These are phyloP conservation scores for Pythium dissimile DNA, from an alignment of 352 stramenopile species.

Conservation along the genomic window DNA sequence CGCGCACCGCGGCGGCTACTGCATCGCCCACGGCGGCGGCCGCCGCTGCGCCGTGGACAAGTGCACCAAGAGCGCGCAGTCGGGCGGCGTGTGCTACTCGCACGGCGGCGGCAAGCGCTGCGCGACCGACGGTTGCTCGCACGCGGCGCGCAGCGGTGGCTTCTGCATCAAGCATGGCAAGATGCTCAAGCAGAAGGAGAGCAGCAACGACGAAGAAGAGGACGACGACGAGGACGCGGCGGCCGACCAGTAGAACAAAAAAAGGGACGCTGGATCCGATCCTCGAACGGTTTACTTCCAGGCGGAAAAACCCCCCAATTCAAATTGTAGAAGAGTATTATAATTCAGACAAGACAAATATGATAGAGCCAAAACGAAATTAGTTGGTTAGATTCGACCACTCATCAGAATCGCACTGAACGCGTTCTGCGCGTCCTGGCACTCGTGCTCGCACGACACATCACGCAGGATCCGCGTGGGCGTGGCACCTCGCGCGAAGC, in stretches of 20 bases:
- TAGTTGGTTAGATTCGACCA: too few species aligned
- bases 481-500: conserved; percentile 14
- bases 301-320: too few species aligned
- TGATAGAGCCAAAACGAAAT: neutral
- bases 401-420: conserved; percentile 27
- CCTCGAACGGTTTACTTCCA: too few species aligned
- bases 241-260: conserved; percentile 12
- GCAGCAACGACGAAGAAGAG: neutral
- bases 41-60: conserved; percentile 68
- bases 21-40: conserved; percentile 76
- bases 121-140: conserved; percentile 63
- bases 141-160: conserved; percentile 72
- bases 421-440: conserved; percentile 34
- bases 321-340: conserved; percentile 5
- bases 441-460: conserved; percentile 44
- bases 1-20: conserved; percentile 75
- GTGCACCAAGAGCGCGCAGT: conserved; percentile 79
- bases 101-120: conserved; percentile 84
- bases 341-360: neutral
- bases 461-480: conserved; percentile 9
- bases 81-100: conserved; percentile 80
- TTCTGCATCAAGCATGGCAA: conserved; percentile 87
- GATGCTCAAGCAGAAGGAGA: conserved; percentile 29
- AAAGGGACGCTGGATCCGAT: neutral
- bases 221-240: neutral